Evolutionary conservation across 306 rosid species (phyloP).

Genomic region (Sphenostylis stenocarpa): DNA sequence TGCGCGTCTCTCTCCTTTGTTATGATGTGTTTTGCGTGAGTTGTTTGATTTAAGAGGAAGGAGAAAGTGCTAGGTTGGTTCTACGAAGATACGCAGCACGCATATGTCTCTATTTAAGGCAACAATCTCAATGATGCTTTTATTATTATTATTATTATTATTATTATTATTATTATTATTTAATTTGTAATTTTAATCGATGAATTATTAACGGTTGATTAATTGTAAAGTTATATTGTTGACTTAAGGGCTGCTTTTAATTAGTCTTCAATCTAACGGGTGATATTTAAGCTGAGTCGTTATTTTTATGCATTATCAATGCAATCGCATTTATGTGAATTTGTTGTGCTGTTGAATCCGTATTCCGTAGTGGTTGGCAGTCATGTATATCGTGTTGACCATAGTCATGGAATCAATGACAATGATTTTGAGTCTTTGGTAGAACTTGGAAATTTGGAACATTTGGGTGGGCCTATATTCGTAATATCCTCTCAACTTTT

Average conservation of each 20-base stretch:
- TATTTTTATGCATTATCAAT: neutral
- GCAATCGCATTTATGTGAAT: neutral
- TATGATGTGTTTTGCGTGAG: neutral
- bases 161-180: neutral
- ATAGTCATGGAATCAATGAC: conserved; percentile 11
- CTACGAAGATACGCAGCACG: neutral
- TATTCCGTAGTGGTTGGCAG: neutral
- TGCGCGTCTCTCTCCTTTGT: neutral
- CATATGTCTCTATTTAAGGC: neutral
- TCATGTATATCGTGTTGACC: conserved; percentile 11
- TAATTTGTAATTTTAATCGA: neutral
- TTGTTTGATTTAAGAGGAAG: neutral
- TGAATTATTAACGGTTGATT: neutral
- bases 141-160: neutral
- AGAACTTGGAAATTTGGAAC: neutral
- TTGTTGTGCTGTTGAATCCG: neutral
- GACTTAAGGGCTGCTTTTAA: neutral
- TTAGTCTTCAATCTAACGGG: neutral
- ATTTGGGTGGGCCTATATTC: neutral
- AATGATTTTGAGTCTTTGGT: neutral
- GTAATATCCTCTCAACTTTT: neutral
- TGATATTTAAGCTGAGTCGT: neutral
- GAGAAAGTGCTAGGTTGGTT: conserved; percentile 29
- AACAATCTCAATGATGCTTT: neutral
- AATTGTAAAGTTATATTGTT: neutral